Base-by-base conservation (phyloP, 2,329 filamentous ascomycete species). In the Curvularia eragrostidis region DNA sequence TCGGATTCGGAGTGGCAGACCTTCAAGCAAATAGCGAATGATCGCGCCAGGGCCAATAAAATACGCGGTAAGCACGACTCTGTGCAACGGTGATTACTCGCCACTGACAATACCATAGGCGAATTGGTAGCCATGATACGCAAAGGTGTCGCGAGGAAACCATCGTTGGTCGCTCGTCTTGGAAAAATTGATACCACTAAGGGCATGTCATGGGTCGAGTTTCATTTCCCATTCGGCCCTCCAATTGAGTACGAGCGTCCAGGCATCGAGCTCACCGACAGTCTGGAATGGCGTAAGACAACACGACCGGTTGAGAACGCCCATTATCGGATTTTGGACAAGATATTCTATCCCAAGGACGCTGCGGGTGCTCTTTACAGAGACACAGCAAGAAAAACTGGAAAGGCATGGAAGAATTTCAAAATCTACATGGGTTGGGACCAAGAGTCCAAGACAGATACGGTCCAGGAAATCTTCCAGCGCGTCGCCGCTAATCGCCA, bases 1-100 rank as follows among this genome's bases (percentile, higher is more conserved):
- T 79, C 77, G n/a, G 82, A 84, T 73, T 81, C 82, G 3, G 82
- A 84, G 62, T 84, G 82, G 82, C 78, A 83, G 65, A 80, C 80
- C 52, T 84, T 82, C 54, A 69, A 78, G 44, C 79, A 77, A 49
- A 62, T 84, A 15, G 74, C 79, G 6, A 75, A 72, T n/a, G 79
- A 84, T 63, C 70, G 71, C 24, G 48, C 73, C 28, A 71, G 77
- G 54, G 69, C 78, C 18, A 68, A 75, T 38, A 75, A 73, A 41
- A 76, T 82, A 54, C 74, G 77, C 56, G 56, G 75, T 76, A 63
- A 36, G 58, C 43, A 67, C 49, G 5, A 44, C 18, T 23, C 30
- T 21, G 7, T 28, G 3, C 10, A 39, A 30, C 21, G 30, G 34
- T 13, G 18, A 9, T 30, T 24, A 5, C 18, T 18, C 18, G 21